These are phyloP conservation scores for Plasmodium cynomolgi DNA, from an alignment of 169 alveolate species.

Conservation along the genomic window DNA sequence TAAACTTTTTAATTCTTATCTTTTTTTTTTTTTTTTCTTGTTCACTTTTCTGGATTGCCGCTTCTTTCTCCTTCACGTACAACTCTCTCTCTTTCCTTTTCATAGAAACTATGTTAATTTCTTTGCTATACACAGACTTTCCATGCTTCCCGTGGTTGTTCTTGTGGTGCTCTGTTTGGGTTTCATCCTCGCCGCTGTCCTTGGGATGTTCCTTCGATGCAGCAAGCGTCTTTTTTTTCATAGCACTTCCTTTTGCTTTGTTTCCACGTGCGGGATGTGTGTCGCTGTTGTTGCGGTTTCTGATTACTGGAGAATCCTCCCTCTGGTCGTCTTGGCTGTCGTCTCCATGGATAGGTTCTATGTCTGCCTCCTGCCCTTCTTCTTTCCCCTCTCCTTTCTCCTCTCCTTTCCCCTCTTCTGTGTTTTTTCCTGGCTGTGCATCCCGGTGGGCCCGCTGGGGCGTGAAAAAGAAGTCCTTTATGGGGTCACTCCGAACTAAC, in stretches of 20 bases:
- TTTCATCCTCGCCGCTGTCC: background rate
- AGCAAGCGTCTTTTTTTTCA: background rate
- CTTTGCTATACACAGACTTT: background rate
- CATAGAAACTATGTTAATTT: background rate
- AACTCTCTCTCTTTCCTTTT: slow-evolving; percentile 3
- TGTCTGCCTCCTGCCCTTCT: background rate
- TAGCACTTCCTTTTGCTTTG: background rate
- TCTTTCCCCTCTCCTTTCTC: background rate
- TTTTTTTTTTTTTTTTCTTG: slow-evolving; percentile 19
- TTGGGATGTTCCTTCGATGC: background rate
- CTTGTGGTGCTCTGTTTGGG: background rate
- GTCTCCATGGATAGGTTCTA: background rate
- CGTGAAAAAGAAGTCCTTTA: slow-evolving; percentile 54
- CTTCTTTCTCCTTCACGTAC: slow-evolving; percentile 12
- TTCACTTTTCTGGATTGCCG: background rate
- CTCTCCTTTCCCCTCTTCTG: background rate
- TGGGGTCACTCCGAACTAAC: slow-evolving; percentile 31
- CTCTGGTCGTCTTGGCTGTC: background rate
- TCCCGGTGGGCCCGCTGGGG: background rate
- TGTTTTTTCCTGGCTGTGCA: background rate
- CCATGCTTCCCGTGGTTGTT: background rate
- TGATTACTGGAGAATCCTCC: background rate
- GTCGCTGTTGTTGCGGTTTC: background rate
- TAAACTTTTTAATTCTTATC: slow-evolving; percentile 19
- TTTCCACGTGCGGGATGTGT: background rate